Base-by-base conservation (phyloP, 305 asterid species). In the Fraxinus ornus region DNA sequence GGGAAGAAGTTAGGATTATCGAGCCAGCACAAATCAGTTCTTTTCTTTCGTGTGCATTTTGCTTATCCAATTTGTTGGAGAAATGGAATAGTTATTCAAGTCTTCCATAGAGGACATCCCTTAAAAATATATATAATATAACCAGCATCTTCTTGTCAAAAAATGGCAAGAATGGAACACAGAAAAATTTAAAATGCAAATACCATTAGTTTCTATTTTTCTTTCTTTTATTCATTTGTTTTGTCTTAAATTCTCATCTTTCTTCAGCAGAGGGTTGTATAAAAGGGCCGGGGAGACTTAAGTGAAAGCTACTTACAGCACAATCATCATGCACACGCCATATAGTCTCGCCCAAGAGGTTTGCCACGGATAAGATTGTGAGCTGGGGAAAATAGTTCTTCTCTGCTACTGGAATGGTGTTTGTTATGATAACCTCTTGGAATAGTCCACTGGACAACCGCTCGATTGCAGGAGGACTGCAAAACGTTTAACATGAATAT, bases 401-500 rank as follows among this genome's bases (percentile, higher is more conserved):
- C 86, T 95, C 99, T 19, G 93, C 85, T 78, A 95, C 90, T 3
- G 99, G 99, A 81, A 95, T 94, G 79, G 98, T 95, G 90, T 95
- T 95, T 41, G 99, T 95, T 79, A 95, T 83, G 81, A 95, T 95
- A 70, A 95, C 99, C 90, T 95, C 99, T 87, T 95, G 99, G 85
- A 95, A 94, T 37, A 95, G 89, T 75, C 99, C 98, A 75, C 97
- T 89, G 21, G 99, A 95, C 85, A 95, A 84, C 88, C 98, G 90
- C 89, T 95, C 97, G 77, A 95, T 87, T 17, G 98, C 99, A 7
- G 99, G 98, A 80, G 99, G 99, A 81, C 99, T 95, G 93, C 88
- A 88, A 83, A 82, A 88, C 39, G 75, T 57, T 28, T 22, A 75
- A 7, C 49, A 82, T 81, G 79, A 68, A n/a, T 39, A 78, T 81